Conservation (phyloP, 805 yeast genomes). For the Candida anglica region DNA sequence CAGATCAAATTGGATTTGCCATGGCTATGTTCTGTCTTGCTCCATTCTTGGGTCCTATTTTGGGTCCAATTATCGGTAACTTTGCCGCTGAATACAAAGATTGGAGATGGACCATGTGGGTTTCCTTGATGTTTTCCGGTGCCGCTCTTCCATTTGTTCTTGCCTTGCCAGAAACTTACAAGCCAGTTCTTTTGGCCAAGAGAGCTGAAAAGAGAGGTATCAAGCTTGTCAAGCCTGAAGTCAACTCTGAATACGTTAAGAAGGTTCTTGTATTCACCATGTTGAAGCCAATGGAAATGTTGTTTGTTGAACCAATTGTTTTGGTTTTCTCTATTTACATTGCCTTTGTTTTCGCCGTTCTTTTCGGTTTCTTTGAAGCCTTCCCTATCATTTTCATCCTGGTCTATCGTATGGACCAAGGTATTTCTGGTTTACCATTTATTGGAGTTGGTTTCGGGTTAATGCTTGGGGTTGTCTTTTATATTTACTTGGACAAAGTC, state of each 20-base stretch:
- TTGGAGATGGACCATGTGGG: constrained; percentile 68
- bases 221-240: constrained; percentile 33
- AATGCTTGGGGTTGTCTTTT: constrained; percentile 49
- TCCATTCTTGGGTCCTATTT: constrained; percentile 76
- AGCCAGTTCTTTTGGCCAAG: constrained; percentile 54
- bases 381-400: constrained; percentile 72
- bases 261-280: constrained; percentile 47
- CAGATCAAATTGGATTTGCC: constrained; percentile 64
- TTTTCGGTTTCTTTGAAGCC: constrained; percentile 79
- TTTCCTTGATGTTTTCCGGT: constrained; percentile 64
- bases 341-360: constrained; percentile 72
- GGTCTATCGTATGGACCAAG: constrained; percentile 53
- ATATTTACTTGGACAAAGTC: constrained; percentile 45
- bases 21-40: constrained; percentile 75
- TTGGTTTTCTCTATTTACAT: constrained; percentile 63
- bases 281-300: constrained; percentile 64
- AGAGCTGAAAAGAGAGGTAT: constrained; percentile 62
- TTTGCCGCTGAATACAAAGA: constrained; percentile 63
- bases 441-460: constrained; percentile 71
- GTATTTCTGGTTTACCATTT: constrained; percentile 67
- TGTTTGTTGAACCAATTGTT: constrained; percentile 72
- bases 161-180: constrained; percentile 70
- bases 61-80: constrained; percentile 74
- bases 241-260: constrained; percentile 38
- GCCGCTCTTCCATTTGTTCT: constrained; percentile 48